Percentiles rank a stretch among this genome's conserved stretches.
phyloP scores from a whole-genome alignment of 805 yeast species.

The Saccharomycopsis olivae region DNA sequence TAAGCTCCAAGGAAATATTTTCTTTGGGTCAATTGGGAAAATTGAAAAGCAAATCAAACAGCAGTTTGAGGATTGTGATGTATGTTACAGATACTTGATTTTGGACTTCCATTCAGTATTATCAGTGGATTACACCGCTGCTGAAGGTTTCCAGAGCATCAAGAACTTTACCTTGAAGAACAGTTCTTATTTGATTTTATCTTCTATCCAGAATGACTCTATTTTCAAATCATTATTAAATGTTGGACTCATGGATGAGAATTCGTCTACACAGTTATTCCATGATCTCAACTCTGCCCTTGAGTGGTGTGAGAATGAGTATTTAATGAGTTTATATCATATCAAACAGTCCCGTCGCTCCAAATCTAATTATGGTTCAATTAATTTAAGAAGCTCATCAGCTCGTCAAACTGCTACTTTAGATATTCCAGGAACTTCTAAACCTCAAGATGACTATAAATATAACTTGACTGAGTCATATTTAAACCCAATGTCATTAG shows the following conservation, averaged over 20 bases:
- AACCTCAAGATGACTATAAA: slow-evolving; percentile 11
- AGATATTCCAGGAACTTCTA: background rate
- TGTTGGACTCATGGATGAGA: slow-evolving; percentile 52
- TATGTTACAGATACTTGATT: slow-evolving; percentile 60
- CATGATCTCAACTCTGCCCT: slow-evolving; percentile 75
- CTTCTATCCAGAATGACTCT: slow-evolving; percentile 60
- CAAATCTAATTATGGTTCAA: slow-evolving; percentile 3
- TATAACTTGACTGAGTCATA: slow-evolving; percentile 18
- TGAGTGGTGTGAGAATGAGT: slow-evolving; percentile 95
- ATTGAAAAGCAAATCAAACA: slow-evolving; percentile 67
- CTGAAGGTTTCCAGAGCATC: slow-evolving; percentile 87
- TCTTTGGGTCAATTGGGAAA: slow-evolving; percentile 92
- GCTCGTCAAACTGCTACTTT: background rate
- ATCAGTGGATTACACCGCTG: slow-evolving; percentile 84
- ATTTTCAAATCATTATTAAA: slow-evolving; percentile 67
- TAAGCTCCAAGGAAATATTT: slow-evolving; percentile 79
- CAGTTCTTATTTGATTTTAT: slow-evolving; percentile 60
- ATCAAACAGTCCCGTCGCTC: slow-evolving; percentile 24
- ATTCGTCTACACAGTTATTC: slow-evolving; percentile 44
- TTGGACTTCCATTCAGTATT: slow-evolving; percentile 77
- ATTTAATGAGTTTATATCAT: slow-evolving; percentile 51
- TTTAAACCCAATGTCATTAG: slow-evolving; percentile 18
- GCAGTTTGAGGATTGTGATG: slow-evolving; percentile 31
- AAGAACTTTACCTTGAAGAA: slow-evolving; percentile 65
- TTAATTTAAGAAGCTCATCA: background rate